These are phyloP conservation scores for Quercus engelmannii DNA, from an alignment of 306 rosid species.

Conservation along the genomic window DNA sequence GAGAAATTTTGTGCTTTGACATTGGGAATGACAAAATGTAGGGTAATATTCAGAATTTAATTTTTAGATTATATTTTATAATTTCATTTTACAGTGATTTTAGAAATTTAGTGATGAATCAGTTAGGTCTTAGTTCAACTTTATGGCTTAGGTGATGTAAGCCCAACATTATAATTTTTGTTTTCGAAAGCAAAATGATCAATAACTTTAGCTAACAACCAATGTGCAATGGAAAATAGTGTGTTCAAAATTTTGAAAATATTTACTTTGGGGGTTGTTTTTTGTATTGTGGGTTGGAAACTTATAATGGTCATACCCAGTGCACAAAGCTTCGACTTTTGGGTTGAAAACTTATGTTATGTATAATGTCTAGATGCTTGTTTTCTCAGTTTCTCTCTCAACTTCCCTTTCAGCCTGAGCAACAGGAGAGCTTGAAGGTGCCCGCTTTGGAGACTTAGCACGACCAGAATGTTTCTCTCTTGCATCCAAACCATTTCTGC, in stretches of 20 bases:
- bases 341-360: too few species aligned
- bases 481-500: constrained; percentile 28
- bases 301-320: too few species aligned
- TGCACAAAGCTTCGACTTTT: too few species aligned
- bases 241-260: neutral
- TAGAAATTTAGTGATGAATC: neutral
- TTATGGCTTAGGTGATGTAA: neutral
- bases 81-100: neutral
- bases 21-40: neutral
- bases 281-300: neutral
- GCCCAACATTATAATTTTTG: neutral
- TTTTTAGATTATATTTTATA: neutral
- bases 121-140: neutral
- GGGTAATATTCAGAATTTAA: neutral
- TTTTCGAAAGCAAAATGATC: neutral
- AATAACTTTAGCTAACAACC: neutral
- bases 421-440: constrained; percentile 25
- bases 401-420: neutral
- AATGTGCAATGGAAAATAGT: neutral
- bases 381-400: neutral
- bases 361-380: too few species aligned
- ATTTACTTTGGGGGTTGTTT: neutral
- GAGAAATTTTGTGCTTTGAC: neutral
- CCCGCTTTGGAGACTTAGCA: constrained; percentile 26
- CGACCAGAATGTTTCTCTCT: constrained; percentile 24